Percentiles rank a stretch among this genome's conserved stretches.
phyloP scores from a whole-genome alignment of 176 grass and related monocot species.

The Carex littledalei region DNA sequence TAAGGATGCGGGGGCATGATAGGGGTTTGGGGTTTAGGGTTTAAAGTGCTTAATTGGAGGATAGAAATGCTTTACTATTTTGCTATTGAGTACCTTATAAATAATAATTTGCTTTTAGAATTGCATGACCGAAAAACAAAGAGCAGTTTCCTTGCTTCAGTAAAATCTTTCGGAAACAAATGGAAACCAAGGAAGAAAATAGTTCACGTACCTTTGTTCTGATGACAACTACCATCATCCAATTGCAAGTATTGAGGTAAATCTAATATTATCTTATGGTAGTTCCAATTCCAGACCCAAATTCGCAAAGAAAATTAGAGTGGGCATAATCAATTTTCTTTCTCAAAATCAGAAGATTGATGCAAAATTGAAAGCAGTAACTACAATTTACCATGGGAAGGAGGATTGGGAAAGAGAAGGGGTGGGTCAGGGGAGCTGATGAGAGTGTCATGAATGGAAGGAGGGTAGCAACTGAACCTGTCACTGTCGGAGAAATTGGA shows the following conservation, averaged over 20 bases:
- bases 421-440: constrained; percentile 9
- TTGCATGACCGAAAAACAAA: not conserved
- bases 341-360: not conserved
- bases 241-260: constrained; percentile 28
- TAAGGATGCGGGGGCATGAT: too few species aligned
- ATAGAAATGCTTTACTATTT: not conserved
- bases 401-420: too few species aligned
- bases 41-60: too few species aligned
- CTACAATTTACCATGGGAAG: too few species aligned
- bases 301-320: not conserved
- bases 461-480: constrained; percentile 37
- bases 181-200: not conserved
- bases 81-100: not conserved
- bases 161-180: not conserved
- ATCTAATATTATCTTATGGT: constrained; percentile 20
- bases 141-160: not conserved
- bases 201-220: constrained; percentile 22
- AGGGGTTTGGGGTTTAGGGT: too few species aligned
- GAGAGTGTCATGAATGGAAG: constrained; percentile 52
- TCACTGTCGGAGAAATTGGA: constrained; percentile 33
- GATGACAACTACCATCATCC: constrained; percentile 21
- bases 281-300: constrained; percentile 24
- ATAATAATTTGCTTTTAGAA: not conserved
- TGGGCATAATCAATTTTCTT: not conserved
- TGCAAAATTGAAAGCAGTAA: too few species aligned